These are phyloP conservation scores for Friedmanniomyces simplex DNA, from an alignment of 495 filamentous ascomycete species.

Conservation along the genomic window DNA sequence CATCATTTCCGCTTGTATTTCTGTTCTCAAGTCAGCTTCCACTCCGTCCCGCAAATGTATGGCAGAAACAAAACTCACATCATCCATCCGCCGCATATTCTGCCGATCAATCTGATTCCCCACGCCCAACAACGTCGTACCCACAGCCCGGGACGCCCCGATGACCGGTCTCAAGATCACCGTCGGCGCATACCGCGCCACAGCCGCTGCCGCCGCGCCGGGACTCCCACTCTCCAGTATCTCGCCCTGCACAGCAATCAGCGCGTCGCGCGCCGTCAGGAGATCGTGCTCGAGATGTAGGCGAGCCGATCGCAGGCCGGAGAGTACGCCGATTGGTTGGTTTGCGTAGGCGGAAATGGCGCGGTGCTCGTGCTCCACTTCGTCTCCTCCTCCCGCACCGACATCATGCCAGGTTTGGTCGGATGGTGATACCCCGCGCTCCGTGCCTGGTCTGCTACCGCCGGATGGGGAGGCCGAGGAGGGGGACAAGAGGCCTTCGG, in stretches of 20 bases:
- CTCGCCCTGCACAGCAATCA: slow-evolving; percentile 89
- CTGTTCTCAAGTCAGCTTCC: neutral
- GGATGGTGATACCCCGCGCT: slow-evolving; percentile 20
- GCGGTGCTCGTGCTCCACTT: slow-evolving; percentile 33
- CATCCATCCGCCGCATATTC: slow-evolving; percentile 73
- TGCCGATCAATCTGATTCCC: slow-evolving; percentile 83
- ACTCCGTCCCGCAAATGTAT: neutral
- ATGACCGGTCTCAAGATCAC: slow-evolving; percentile 85
- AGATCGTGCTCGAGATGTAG: slow-evolving; percentile 77
- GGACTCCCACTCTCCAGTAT: slow-evolving; percentile 78
- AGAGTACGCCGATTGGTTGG: slow-evolving; percentile 76
- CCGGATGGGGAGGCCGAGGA: slow-evolving; percentile 11
- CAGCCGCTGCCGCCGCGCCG: slow-evolving; percentile 67
- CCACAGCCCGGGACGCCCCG: slow-evolving; percentile 80
- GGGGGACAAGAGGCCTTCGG: slow-evolving; percentile 61
- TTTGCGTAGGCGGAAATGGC: slow-evolving; percentile 80
- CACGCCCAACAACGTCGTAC: slow-evolving; percentile 82
- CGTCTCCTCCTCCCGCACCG: slow-evolving; percentile 52
- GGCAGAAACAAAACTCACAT: slow-evolving; percentile 50
- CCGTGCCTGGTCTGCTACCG: slow-evolving; percentile 18
- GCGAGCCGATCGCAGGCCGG: slow-evolving; percentile 75
- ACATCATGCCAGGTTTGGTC: slow-evolving; percentile 53
- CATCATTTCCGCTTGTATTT: slow-evolving; percentile 10
- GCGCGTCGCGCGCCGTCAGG: slow-evolving; percentile 71
- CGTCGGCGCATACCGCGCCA: slow-evolving; percentile 74